phyloP scores from a whole-genome alignment of 352 stramenopile species.

The Thalassiosira mediterranea region DNA sequence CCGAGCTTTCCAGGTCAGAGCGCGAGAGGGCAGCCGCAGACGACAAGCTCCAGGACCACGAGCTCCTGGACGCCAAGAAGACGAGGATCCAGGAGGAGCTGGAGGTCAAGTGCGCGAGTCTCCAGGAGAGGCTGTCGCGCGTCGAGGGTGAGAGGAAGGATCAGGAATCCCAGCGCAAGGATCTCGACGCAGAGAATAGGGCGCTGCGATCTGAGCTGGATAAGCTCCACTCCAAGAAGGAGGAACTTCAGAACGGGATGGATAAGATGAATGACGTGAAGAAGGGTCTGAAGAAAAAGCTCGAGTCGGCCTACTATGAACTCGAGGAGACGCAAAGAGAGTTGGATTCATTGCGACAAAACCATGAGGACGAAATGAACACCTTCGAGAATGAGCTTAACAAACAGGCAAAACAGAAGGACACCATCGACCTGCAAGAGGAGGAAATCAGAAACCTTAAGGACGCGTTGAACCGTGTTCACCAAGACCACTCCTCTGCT shows the following conservation, averaged over 20 bases:
- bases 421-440: slow-evolving; percentile 31
- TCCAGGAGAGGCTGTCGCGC: slow-evolving; percentile 22
- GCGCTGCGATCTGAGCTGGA: slow-evolving; percentile 25
- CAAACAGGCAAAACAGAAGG: slow-evolving; percentile 24
- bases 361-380: slow-evolving; percentile 30
- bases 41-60: slow-evolving; percentile 22
- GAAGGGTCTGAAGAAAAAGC: slow-evolving; percentile 44
- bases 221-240: slow-evolving; percentile 21
- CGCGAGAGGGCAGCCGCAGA: neutral
- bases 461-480: slow-evolving; percentile 18
- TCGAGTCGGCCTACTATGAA: slow-evolving; percentile 49
- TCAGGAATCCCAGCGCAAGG: slow-evolving; percentile 5
- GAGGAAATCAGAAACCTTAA: slow-evolving; percentile 36
- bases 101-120: slow-evolving; percentile 8
- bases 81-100: slow-evolving; percentile 24
- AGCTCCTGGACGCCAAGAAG: slow-evolving; percentile 26
- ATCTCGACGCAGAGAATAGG: slow-evolving; percentile 13
- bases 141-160: slow-evolving; percentile 23
- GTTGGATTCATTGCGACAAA: slow-evolving; percentile 16
- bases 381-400: slow-evolving; percentile 23
- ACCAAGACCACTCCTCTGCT: slow-evolving; percentile 15
- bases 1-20: slow-evolving; percentile 20
- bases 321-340: slow-evolving; percentile 37
- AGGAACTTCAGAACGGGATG: slow-evolving; percentile 26
- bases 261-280: slow-evolving; percentile 47